Percentiles rank a stretch among this genome's conserved stretches.
Conservation (phyloP, 257 asterid species). For the Buddleja alternifolia region DNA sequence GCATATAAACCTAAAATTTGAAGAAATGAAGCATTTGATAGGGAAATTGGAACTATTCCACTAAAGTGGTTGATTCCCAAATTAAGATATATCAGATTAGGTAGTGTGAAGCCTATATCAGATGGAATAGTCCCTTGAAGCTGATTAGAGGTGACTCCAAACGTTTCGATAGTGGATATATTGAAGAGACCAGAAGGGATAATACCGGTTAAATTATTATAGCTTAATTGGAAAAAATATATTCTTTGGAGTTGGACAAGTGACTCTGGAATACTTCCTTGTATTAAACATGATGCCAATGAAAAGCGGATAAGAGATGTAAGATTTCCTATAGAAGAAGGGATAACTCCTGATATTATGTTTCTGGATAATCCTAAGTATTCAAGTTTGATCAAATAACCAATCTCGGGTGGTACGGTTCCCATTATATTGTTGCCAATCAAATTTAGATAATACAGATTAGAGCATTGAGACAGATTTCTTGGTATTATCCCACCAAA, state of each 20-base stretch:
- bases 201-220: slow-evolving; percentile 29
- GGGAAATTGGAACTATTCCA: no score
- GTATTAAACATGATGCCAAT: slow-evolving; percentile 23
- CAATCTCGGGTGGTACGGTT: slow-evolving; percentile 28
- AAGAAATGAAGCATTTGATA: no score
- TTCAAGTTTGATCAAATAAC: slow-evolving; percentile 29
- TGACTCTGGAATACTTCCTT: slow-evolving; percentile 37
- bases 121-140: no score
- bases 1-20: no score
- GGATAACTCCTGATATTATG: slow-evolving; percentile 36
- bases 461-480: slow-evolving; percentile 32
- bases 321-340: slow-evolving; percentile 38
- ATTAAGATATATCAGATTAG: no score
- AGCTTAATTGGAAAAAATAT: slow-evolving; percentile 7
- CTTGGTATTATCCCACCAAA: slow-evolving; percentile 41
- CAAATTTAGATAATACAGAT: slow-evolving; percentile 28
- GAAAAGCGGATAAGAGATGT: slow-evolving; percentile 23
- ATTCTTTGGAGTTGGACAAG: slow-evolving; percentile 33
- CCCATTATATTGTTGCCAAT: slow-evolving; percentile 34
- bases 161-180: slow-evolving; percentile 26
- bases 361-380: slow-evolving; percentile 28
- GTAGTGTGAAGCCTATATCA: no score
- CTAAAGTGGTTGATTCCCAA: no score
- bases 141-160: slow-evolving; percentile 18
- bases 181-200: slow-evolving; percentile 36